Percentiles rank a stretch among this genome's conserved stretches.
phyloP scores from a whole-genome alignment of 1,139 yeast species.

The Sugiyamaella grinbergsii region DNA sequence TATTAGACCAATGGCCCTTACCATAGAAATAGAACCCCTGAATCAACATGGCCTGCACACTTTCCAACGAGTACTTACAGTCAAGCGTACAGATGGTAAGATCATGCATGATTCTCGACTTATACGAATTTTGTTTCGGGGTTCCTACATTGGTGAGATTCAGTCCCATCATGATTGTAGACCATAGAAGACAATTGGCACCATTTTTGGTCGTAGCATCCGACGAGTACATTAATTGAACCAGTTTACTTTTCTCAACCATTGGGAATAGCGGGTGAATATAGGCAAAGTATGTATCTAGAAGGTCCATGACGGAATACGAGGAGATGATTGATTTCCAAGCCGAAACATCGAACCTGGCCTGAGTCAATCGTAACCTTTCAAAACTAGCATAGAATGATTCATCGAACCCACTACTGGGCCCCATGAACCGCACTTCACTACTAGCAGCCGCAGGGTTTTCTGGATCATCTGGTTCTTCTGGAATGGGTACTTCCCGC shows the following conservation, averaged over 20 bases:
- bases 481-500: conserved; percentile 9
- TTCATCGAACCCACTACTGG: conserved; percentile 29
- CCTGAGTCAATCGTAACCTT: conserved; percentile 24
- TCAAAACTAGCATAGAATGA: conserved; percentile 26
- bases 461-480: conserved; percentile 5
- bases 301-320: conserved; percentile 24
- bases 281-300: conserved; percentile 28
- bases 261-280: conserved; percentile 28
- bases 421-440: conserved; percentile 25
- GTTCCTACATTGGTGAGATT: conserved; percentile 22
- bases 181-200: conserved; percentile 26
- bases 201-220: conserved; percentile 23
- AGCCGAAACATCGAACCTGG: conserved; percentile 24
- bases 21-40: conserved; percentile 24
- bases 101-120: conserved; percentile 27
- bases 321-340: conserved; percentile 26
- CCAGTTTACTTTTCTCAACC: conserved; percentile 25
- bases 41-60: conserved; percentile 27
- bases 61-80: conserved; percentile 26
- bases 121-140: conserved; percentile 19
- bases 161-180: conserved; percentile 25
- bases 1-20: conserved; percentile 28
- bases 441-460: conserved; percentile 21
- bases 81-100: conserved; percentile 28
- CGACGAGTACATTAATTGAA: conserved; percentile 23